Evolutionary conservation across 192 early-diverging fungal species (phyloP), one percentile per base, ranked within the genome.

Genomic region (Coemansia sp.): DNA sequence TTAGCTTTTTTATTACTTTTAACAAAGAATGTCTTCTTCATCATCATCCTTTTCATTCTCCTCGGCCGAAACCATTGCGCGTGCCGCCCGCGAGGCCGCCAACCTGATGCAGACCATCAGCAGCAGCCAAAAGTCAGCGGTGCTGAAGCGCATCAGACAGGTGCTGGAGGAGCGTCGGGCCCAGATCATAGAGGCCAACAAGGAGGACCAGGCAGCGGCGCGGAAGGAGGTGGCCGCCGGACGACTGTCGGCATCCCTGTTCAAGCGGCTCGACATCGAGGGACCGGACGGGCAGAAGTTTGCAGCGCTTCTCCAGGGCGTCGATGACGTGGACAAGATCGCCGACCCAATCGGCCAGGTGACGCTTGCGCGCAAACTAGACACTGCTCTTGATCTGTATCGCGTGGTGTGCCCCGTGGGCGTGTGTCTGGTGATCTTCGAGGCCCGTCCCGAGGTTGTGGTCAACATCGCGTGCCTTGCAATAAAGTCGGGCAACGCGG

Each of bases 381-480:
- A 96, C 76, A 71, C 86, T 21, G 92, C 86, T 45, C 87, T 99
- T 56, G 91, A 95, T 55, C 76, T 99, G 40, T 99, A 93, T 82
- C 86, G 93, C 11, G 93, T 99, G 7, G 89, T 88, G 0, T 93
- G 91, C 57, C 96, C 98, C 40, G 94, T 99, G 15, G 98, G 98
- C 21, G 95, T 97, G 15, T 85, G 97, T 37, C 83, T 99, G 78
- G 94, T 96, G 49, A 99, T 99, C 55, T 99, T 99, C 65, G 98
- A 99, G 84, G 94, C 98, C 16, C 88, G 98, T 21, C 98, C 98
- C 32, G 98, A 99, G 78, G 98, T 99, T 3, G 95, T 98, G 32
- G 98, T 97, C 12, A 96, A 99, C 66, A 98, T 99, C 66, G 92
- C 95, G 1, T 90, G 91, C 10, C 82, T 99, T 71, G 92, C 96